Conservation (phyloP, 2,329 filamentous ascomycete species). For the Penicillium frequentans region DNA sequence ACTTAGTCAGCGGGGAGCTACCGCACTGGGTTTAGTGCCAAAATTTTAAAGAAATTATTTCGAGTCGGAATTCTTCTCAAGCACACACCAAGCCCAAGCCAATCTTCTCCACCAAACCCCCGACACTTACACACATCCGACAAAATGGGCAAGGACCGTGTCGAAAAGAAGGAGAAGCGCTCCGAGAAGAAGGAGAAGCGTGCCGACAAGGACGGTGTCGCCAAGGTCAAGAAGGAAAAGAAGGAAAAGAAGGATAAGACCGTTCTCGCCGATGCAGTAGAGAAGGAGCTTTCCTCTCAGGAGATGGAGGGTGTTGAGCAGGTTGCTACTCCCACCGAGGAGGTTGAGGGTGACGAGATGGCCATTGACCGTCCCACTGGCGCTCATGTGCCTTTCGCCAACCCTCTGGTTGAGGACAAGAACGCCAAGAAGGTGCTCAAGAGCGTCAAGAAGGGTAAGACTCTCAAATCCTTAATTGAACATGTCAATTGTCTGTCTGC, state of each 20-base stretch:
- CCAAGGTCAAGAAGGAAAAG: conserved; percentile 49
- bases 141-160: conserved; percentile 48
- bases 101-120: conserved; percentile 22
- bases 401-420: conserved; percentile 53
- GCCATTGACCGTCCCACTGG: conserved; percentile 41
- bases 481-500: neutral
- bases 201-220: conserved; percentile 46
- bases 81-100: conserved; percentile 20
- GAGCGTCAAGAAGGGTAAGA: conserved; percentile 53
- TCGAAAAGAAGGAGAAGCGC: conserved; percentile 49
- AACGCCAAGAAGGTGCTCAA: conserved; percentile 53
- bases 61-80: conserved; percentile 24
- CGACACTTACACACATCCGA: conserved; percentile 17
- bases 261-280: conserved; percentile 38
- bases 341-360: conserved; percentile 28
- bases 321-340: conserved; percentile 20
- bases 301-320: conserved; percentile 37
- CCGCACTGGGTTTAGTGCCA: conserved; percentile 32
- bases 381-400: conserved; percentile 51
- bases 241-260: conserved; percentile 47
- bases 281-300: conserved; percentile 40
- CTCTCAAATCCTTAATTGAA: neutral
- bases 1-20: conserved; percentile 22
- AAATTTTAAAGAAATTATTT: conserved; percentile 38
- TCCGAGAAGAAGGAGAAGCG: conserved; percentile 46